Evolutionary conservation across 257 asterid genomes (phyloP).

Genomic region (Nyctanthes arbortristis): DNA sequence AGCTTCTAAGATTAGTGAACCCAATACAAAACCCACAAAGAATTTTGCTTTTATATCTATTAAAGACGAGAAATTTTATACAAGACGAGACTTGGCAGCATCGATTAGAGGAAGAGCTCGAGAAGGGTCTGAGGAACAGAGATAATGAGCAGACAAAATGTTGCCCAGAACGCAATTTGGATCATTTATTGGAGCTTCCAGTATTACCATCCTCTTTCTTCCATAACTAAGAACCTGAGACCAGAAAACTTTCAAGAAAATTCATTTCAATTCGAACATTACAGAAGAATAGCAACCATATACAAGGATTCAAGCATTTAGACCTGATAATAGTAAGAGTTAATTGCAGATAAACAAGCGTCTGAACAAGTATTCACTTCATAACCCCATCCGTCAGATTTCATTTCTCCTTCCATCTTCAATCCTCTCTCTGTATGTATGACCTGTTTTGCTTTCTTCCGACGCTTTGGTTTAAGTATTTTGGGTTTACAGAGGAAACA

Average conservation of each 20-base stretch:
- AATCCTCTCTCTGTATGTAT: not conserved
- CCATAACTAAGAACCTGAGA: constrained; percentile 80
- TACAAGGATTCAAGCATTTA: not conserved
- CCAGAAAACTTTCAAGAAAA: not conserved
- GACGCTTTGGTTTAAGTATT: not conserved
- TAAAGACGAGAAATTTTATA: constrained; percentile 25
- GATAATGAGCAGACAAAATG: constrained; percentile 78
- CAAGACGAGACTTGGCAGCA: constrained; percentile 75
- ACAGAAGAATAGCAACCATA: not conserved
- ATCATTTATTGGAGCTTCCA: constrained; percentile 84
- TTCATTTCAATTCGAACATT: constrained; percentile 5
- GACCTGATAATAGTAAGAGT: constrained; percentile 81
- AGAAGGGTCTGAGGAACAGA: constrained; percentile 53
- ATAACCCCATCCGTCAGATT: constrained; percentile 81
- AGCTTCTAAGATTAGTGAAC: constrained; percentile 6
- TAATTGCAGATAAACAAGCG: constrained; percentile 73
- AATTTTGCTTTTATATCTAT: not conserved
- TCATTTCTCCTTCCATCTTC: constrained; percentile 42
- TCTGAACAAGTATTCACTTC: constrained; percentile 72
- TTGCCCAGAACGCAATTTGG: constrained; percentile 86
- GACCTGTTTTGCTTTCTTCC: not conserved
- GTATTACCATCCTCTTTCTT: constrained; percentile 72
- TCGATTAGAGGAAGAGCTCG: constrained; percentile 46
- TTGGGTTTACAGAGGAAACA: not conserved
- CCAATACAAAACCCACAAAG: not conserved